Evolutionary conservation across 441 rosid genomes (phyloP), one percentile per base, ranked within the genome.

Genomic region (Aquilaria agallochum): DNA sequence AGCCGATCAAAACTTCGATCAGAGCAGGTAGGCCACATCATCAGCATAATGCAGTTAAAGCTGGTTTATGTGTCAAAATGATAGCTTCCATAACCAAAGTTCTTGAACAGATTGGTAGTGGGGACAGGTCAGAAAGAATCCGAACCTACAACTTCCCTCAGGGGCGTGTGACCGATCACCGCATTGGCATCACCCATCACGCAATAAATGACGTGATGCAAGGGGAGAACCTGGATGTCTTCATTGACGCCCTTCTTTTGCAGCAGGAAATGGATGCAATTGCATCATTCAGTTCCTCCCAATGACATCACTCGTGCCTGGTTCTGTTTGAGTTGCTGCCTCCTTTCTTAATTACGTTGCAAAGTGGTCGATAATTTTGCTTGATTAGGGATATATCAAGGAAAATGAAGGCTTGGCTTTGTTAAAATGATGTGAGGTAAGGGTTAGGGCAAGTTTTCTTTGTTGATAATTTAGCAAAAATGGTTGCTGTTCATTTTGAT

Each of bases 61-160:
- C 27, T 20, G 27, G 42, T 36, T 2, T 36, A 5, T 5, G 5
- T 36, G 42, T 36, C 42, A 36, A 36, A 36, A 36, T 36, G 42
- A 36, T 36, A 4, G 5, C 42, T 36, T 36, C 42, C 5, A 36
- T 20, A 59, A n/a, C 58, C 69, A 64, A 48, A 62, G 51, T 11
- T 59, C 60, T 63, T 60, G 32, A 75, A 76, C 85, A 95, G 97
- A 91, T 91, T 58, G 96, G 99, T 11, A 91, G 90, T 20, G 96
- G 96, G 63, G 97, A 95, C 68, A 80, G 97, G 74, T 95, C 96
- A 0, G 99, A 89, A 74, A 83, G 97, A 2, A 91, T 95, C 53
- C 85, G 96, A 42, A 95, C 97, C 53, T 91, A 91, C 84, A 91
- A 94, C 65, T 89, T 95, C 64, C 96, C 99, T 60, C 97, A 91